Evolutionary conservation across 345 rosid species (phyloP), one percentile per base, ranked within the genome.

Genomic region (Heritiera fomes): DNA sequence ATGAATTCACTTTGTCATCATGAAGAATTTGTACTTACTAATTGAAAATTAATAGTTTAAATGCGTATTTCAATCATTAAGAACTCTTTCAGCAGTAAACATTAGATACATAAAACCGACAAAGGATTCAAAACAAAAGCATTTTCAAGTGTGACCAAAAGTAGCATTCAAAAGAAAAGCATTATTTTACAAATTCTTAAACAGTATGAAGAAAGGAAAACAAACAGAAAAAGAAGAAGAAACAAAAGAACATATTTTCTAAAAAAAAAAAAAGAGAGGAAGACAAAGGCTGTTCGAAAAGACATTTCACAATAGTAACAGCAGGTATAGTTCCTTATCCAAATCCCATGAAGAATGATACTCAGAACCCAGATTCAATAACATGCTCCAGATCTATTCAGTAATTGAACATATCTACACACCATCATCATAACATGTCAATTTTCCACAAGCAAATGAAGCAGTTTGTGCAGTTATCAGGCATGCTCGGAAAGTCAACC

Each of bases 401-500:
- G 40, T 4, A 69, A 23, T 23, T 23, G 40, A 12, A 46, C 15
- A 47, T 6, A 23, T 47, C 34, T 47, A 69, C 46, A 17, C 8
- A 71, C 17, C 61, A 17, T 32, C 43, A 15, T 50, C 75, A 71
- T 71, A 30, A 71, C n/a, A 71, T 14, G 60, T 15, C 46, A 52
- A 71, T 52, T 52, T 50, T 52, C 28, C 9, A 71, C 43, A 32
- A 71, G 61, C 46, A 71, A 52, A 30, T 52, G 20, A 71, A 71
- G 23, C 45, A 50, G 75, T 30, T 30, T 14, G 7, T 28, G 43
- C 41, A 71, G 75, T 30, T 30, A 71, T 10, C 53, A 71, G 46
- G 75, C 75, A 71, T 30, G 43, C 59, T 50, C 45, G 50, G 75
- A 71, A 71, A 71, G 75, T 71, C 61, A 52, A 50, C 61, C 28